Evolutionary conservation across 805 yeast genomes (phyloP), one percentile per base, ranked within the genome.

Genomic region (Barnettozyma siamensis): DNA sequence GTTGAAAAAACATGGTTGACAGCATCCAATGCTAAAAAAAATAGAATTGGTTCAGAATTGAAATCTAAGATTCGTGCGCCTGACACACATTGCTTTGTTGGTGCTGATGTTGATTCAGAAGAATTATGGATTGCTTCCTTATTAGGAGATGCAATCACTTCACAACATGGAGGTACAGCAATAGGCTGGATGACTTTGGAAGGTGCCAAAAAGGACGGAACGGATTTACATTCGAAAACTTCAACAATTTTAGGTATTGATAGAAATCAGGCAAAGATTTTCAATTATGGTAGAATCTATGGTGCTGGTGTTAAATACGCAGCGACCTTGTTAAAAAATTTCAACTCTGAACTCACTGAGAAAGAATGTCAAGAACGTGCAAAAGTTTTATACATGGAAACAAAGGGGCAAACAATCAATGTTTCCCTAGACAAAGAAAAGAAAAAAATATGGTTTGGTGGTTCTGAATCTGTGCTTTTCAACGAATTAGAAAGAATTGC

Each of bases 121-220:
- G 99, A 93, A 58, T 69, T 93, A 33, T 93, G 99, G 99, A 93
- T 93, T 50, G 99, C 99, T 0, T 84, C 96, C 16, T 65, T 94
- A 19, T 80, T 91, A 26, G 97, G 99, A 3, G 99, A 93, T 59
- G 81, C 98, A 0, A 76, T 82, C 39, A 87, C 91, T 62, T 77
- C 82, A 27, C 66, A 85, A 19, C 99, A 93, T 60, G 99, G 99
- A 6, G 94, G 94, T 12, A 88, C 98, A 0, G 95, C 98, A 0
- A 74, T 94, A 41, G 97, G 98, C 0, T 94, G 99, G 99, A 94
- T 93, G 99, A 89, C 97, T 2, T 70, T 93, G 42, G 99, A 93
- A 66, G 99, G 99, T 16, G 80, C 91, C 4, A 93, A 93, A 63
- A 70, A 67, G 42, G 91, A 84, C 41, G 94, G 93, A 5, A 94